A percentile compares a stretch with the other conserved stretches of the same genome.
Evolutionary conservation across 176 grass and related monocot genomes (phyloP).

Genomic region (Saccharum spontaneum): DNA sequence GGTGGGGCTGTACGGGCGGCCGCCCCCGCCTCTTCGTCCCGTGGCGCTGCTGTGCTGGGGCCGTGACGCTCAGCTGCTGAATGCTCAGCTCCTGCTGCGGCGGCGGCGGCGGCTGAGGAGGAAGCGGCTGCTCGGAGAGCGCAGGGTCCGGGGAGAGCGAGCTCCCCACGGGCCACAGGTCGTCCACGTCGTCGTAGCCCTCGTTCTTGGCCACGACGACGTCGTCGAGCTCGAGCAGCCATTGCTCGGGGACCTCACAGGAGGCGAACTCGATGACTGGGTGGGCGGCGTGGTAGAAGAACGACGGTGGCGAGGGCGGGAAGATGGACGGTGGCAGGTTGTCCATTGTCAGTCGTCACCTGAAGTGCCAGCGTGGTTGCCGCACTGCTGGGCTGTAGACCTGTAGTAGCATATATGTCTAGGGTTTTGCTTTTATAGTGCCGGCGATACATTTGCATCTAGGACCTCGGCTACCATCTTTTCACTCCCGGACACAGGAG

Average conservation of each 20-base stretch:
- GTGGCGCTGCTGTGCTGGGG: background rate
- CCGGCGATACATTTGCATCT: background rate
- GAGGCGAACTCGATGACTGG: constrained; percentile 44
- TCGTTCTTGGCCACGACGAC: no score
- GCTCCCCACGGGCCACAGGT: no score
- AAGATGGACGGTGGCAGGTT: constrained; percentile 37
- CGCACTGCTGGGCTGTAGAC: no score
- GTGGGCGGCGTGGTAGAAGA: constrained; percentile 28
- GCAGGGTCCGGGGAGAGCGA: constrained; percentile 45
- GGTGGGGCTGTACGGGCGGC: constrained; percentile 14
- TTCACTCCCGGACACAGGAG: no score
- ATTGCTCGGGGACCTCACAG: no score
- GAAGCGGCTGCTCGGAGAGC: background rate
- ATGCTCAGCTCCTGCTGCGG: background rate
- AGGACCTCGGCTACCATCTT: background rate
- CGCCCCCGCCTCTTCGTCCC: constrained; percentile 43
- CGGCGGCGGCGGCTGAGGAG: background rate
- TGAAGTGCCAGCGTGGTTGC: background rate
- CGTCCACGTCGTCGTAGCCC: no score
- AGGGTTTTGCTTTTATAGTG: constrained; percentile 21
- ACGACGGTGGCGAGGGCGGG: constrained; percentile 30
- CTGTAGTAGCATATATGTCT: background rate
- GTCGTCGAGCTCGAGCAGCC: no score
- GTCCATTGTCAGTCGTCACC: constrained; percentile 34
- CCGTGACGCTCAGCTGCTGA: no score